A percentile compares a stretch with the other conserved stretches of the same genome.
phyloP scores from a whole-genome alignment of 1,284 basidiomycete species.

The Boletus smithii region DNA sequence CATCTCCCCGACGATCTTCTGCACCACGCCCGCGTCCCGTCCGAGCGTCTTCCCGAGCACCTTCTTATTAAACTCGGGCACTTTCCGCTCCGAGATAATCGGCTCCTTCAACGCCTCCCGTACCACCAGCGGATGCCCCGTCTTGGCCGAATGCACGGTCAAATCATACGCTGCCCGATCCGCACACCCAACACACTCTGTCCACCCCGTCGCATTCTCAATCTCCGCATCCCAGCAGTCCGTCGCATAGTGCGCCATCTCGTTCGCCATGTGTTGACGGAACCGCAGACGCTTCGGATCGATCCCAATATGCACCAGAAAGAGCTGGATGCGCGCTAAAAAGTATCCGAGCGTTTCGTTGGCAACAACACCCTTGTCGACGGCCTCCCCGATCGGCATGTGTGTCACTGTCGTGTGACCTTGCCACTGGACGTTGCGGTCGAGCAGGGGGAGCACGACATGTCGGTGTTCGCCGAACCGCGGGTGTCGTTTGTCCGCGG shows the following conservation, averaged over 20 bases:
- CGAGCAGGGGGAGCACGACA: conserved; percentile 74
- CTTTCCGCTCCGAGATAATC: conserved; percentile 67
- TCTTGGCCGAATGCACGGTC: conserved; percentile 58
- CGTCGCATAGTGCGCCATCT: conserved; percentile 99
- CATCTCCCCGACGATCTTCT: conserved; percentile 67
- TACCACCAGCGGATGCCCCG: conserved; percentile 75
- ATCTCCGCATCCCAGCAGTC: conserved; percentile 99
- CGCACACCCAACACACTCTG: conserved; percentile 99
- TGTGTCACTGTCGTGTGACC: conserved; percentile 68
- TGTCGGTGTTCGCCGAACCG: conserved; percentile 83
- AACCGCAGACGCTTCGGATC: conserved; percentile 84
- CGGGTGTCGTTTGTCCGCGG: conserved; percentile 85
- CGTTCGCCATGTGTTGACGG: conserved; percentile 94
- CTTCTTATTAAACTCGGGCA: conserved; percentile 86
- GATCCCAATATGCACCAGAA: conserved; percentile 92
- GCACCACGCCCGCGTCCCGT: conserved; percentile 74
- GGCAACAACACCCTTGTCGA: conserved; percentile 83
- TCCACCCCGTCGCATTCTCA: conserved; percentile 93
- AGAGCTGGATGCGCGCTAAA: conserved; percentile 88
- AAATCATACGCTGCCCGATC: conserved; percentile 96
- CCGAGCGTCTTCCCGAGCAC: conserved; percentile 87
- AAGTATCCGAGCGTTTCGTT: conserved; percentile 99
- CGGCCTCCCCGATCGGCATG: conserved; percentile 88
- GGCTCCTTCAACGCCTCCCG: conserved; percentile 85
- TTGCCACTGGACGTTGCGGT: conserved; percentile 77